These are phyloP conservation scores for Torulaspora quercuum DNA, from an alignment of 805 yeast species.

Conservation along the genomic window DNA sequence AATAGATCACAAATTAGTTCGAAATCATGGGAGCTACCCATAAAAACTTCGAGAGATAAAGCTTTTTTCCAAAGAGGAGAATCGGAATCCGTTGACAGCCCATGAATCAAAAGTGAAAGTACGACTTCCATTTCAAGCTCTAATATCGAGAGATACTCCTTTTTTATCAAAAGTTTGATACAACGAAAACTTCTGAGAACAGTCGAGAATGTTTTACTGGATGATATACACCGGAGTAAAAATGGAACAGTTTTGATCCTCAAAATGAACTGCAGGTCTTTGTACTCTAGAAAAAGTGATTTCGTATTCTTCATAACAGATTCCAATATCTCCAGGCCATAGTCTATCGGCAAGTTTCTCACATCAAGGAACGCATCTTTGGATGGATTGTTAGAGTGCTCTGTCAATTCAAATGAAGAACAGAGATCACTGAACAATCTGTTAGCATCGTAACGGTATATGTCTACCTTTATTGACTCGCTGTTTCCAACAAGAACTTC, in stretches of 20 bases:
- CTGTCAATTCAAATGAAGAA: slow-evolving; percentile 36
- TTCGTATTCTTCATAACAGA: slow-evolving; percentile 66
- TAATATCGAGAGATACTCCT: slow-evolving; percentile 56
- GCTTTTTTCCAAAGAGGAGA: slow-evolving; percentile 69
- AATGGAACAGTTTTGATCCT: slow-evolving; percentile 73
- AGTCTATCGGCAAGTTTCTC: slow-evolving; percentile 52
- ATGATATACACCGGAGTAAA: slow-evolving; percentile 61
- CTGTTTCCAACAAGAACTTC: slow-evolving; percentile 48
- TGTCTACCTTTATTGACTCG: slow-evolving; percentile 42
- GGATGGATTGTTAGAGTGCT: slow-evolving; percentile 6
- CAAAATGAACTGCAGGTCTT: slow-evolving; percentile 63
- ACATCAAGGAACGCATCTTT: slow-evolving; percentile 45
- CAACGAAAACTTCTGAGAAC: slow-evolving; percentile 74
- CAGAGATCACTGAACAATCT: slow-evolving; percentile 72
- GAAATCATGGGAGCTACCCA: slow-evolving; percentile 56
- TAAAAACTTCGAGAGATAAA: slow-evolving; percentile 69
- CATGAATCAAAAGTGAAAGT: slow-evolving; percentile 68
- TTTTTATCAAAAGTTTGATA: slow-evolving; percentile 54
- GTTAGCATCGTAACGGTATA: slow-evolving; percentile 65
- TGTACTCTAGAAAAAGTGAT: slow-evolving; percentile 50
- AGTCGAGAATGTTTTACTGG: slow-evolving; percentile 56
- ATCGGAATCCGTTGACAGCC: slow-evolving; percentile 54
- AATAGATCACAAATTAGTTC: slow-evolving; percentile 50
- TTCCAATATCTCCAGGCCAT: slow-evolving; percentile 82
- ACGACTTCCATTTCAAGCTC: slow-evolving; percentile 80